Conservation (phyloP, 148 eudicot species). For the Persicaria maculosa region DNA sequence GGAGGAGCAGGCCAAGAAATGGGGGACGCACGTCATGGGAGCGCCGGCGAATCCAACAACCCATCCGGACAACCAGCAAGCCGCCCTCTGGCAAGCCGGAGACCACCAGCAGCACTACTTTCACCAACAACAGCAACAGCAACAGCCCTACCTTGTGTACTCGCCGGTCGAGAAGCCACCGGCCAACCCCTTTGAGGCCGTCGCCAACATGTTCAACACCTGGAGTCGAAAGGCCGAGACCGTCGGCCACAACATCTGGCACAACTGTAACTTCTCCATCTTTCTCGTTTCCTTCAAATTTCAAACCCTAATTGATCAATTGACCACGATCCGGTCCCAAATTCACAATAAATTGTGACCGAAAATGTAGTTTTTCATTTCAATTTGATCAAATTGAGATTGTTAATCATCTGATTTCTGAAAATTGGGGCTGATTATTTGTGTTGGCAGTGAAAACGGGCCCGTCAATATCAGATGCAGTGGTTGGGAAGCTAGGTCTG, state of each 20-base stretch:
- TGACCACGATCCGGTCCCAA: background rate
- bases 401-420: background rate
- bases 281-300: background rate
- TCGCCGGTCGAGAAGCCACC: slow-evolving; percentile 44
- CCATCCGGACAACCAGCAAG: slow-evolving; percentile 61
- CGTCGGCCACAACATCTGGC: slow-evolving; percentile 54
- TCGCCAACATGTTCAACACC: slow-evolving; percentile 38
- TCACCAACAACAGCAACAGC: slow-evolving; percentile 12
- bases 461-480: slow-evolving; percentile 45
- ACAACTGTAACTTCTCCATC: slow-evolving; percentile 26
- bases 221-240: slow-evolving; percentile 54
- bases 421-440: background rate
- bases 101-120: slow-evolving; percentile 28
- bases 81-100: slow-evolving; percentile 52
- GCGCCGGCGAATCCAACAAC: slow-evolving; percentile 45
- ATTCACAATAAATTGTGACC: background rate
- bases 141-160: slow-evolving; percentile 47
- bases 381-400: background rate
- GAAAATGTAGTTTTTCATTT: background rate
- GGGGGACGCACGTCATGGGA: slow-evolving; percentile 74
- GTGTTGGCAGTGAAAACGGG: slow-evolving; percentile 51
- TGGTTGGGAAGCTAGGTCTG: slow-evolving; percentile 58
- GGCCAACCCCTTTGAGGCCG: slow-evolving; percentile 40
- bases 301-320: background rate
- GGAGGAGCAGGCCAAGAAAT: slow-evolving; percentile 32